Evolutionary conservation across 192 early-diverging fungal species (phyloP).

Genomic region (Dispira simplex): DNA sequence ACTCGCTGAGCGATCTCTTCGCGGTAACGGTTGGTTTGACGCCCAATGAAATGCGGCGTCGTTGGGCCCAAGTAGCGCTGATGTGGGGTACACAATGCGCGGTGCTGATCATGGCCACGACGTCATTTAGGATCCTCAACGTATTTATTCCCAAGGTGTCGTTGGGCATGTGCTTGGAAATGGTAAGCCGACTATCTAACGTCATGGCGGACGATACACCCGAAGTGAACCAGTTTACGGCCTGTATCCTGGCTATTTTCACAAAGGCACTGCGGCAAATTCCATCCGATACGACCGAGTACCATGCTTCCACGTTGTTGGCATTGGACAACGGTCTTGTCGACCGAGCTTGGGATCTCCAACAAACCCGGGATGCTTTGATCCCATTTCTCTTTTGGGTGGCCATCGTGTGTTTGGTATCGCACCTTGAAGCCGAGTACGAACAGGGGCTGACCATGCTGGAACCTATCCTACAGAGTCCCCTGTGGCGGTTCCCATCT

Average conservation of each 20-base stretch:
- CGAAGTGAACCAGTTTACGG: conserved; percentile 68
- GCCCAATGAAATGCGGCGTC: conserved; percentile 27
- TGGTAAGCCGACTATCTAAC: conserved; percentile 56
- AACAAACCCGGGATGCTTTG: not conserved
- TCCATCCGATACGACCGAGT: not conserved
- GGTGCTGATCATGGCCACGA: conserved; percentile 72
- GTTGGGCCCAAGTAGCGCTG: conserved; percentile 68
- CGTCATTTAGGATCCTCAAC: conserved; percentile 73
- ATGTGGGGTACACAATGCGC: conserved; percentile 72
- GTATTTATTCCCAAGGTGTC: conserved; percentile 52
- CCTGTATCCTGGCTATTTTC: conserved; percentile 15
- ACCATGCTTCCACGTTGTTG: not conserved
- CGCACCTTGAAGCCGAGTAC: conserved; percentile 9
- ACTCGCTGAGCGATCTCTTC: conserved; percentile 30
- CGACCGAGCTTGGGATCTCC: too few relatives aligned
- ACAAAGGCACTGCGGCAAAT: not conserved
- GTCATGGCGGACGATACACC: conserved; percentile 57
- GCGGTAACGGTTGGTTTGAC: not conserved
- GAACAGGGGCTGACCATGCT: conserved; percentile 10
- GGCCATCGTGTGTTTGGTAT: conserved; percentile 1
- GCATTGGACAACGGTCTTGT: not conserved
- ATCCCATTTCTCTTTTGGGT: conserved; percentile 6
- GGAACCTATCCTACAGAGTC: not conserved
- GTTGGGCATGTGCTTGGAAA: conserved; percentile 56
- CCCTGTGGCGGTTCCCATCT: conserved; percentile 7